Conservation (phyloP, 2,329 filamentous ascomycete species). For the Beauveria sp. region DNA sequence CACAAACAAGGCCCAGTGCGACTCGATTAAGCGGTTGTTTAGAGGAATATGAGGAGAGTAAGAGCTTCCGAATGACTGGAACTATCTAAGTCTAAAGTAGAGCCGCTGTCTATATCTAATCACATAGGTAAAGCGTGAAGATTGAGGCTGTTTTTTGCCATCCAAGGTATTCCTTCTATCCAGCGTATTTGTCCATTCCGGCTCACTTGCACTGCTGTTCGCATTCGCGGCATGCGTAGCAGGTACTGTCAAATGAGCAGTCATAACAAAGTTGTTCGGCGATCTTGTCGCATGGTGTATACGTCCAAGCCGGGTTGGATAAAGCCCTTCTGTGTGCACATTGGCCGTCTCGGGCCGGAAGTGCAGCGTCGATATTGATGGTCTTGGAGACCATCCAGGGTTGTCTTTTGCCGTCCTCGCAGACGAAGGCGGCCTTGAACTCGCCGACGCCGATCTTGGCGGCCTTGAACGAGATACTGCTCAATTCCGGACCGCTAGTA, state of each 20-base stretch:
- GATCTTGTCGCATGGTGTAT: background rate
- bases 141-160: too few relatives aligned
- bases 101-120: too few relatives aligned
- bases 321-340: background rate
- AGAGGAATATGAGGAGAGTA: too few relatives aligned
- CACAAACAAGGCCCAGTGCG: too few relatives aligned
- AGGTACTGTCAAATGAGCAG: too few relatives aligned
- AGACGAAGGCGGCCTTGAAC: background rate
- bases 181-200: too few relatives aligned
- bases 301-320: background rate
- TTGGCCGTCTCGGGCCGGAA: background rate
- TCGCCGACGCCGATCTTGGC: background rate
- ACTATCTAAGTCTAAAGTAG: too few relatives aligned
- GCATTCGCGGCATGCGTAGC: accelerated
- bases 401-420: background rate
- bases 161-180: too few relatives aligned
- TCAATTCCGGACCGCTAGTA: background rate
- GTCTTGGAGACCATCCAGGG: background rate
- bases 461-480: background rate
- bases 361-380: background rate
- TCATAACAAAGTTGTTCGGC: accelerated
- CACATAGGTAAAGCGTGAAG: too few relatives aligned
- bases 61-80: too few relatives aligned
- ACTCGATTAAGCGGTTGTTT: too few relatives aligned
- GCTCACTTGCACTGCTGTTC: too few relatives aligned